Evolutionary conservation across 495 filamentous ascomycete genomes (phyloP), one percentile per base, ranked within the genome.

Genomic region (Aspergillus egyptiacus): DNA sequence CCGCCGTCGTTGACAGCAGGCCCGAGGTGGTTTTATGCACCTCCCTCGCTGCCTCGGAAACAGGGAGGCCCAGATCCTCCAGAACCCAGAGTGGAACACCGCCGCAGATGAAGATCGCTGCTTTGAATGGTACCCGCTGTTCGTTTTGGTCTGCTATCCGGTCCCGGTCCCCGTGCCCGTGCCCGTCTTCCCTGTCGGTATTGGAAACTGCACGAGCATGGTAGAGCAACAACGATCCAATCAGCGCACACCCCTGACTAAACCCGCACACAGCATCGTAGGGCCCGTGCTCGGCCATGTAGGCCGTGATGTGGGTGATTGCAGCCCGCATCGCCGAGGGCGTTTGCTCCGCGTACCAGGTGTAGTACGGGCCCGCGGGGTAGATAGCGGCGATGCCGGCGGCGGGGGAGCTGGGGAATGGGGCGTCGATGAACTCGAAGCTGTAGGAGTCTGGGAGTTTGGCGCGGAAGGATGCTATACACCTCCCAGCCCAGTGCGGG

Each of bases 241-340:
- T 68, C 0, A 84, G 56, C 4, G 70, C 56, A 40, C 76, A 81
- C 8, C 80, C 80, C 38, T 84, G 78, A 7, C 76, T 79, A 55
- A 81, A 84, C 50, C 69, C 68, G 51, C 82, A 62, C 2, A 83
- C 70, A 5, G 70, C 70, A 55, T 85, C 82, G 62, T 77, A 84
- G 1, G 79, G 79, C 0, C 78, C 81, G 32, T 77, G 57, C 3
- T 56, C 46, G 1, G 67, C 62, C 30, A 82, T 50, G 45, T 73
- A 67, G 8, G 64, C 62, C 19, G 57, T 54, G 31, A 85, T 62
- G 73, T 72, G 73, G 18, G 55, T 40, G 56, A 67, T 66, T 15
- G 76, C 63, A n/a, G 50, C 55, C 1, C 60, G 63, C 46, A 81
- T 67, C n/a, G 54, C 55, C 20, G 66, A 51, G 25, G 60, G 39